Percentiles rank a stretch among this genome's conserved stretches.
These are phyloP conservation scores for Agrostemma githago DNA, from an alignment of 148 eudicot genomes.

Conservation along the genomic window DNA sequence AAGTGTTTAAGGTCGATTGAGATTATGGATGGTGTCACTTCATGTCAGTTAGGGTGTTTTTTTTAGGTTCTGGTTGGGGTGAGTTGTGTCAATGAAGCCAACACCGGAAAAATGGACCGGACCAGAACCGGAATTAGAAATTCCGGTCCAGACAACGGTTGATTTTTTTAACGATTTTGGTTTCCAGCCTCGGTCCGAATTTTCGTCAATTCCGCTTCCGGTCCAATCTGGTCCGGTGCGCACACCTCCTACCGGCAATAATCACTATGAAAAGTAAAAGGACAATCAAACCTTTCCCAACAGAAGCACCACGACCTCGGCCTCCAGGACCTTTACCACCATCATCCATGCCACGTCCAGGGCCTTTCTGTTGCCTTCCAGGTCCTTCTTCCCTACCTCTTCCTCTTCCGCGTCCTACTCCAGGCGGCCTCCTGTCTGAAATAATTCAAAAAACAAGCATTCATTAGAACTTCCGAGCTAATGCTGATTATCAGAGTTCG, in stretches of 20 bases:
- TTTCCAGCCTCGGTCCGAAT: too few relatives aligned
- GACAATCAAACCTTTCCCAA: constrained; percentile 44
- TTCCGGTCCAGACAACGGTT: too few relatives aligned
- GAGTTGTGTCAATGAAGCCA: too few relatives aligned
- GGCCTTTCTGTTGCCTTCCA: constrained; percentile 51
- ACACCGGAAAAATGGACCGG: too few relatives aligned
- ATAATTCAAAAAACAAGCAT: constrained; percentile 4
- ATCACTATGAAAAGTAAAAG: not conserved
- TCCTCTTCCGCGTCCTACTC: constrained; percentile 88
- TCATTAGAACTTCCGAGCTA: not conserved
- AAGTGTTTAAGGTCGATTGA: too few relatives aligned
- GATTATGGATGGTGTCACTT: not conserved
- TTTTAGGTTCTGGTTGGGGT: too few relatives aligned
- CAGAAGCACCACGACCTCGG: constrained; percentile 58
- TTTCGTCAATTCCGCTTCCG: too few relatives aligned
- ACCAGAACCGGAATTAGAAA: too few relatives aligned
- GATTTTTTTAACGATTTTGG: too few relatives aligned
- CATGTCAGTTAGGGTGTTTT: not conserved
- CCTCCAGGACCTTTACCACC: constrained; percentile 51
- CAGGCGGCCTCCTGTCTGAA: constrained; percentile 85
- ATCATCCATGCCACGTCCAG: constrained; percentile 73
- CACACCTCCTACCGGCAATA: not conserved
- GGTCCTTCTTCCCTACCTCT: constrained; percentile 72
- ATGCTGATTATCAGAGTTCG: not conserved
- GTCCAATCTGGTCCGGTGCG: too few relatives aligned